A percentile compares a stretch with the other conserved stretches of the same genome.
phyloP scores from a whole-genome alignment of 768 basidiomycete species.

The Kwoniella pini region DNA sequence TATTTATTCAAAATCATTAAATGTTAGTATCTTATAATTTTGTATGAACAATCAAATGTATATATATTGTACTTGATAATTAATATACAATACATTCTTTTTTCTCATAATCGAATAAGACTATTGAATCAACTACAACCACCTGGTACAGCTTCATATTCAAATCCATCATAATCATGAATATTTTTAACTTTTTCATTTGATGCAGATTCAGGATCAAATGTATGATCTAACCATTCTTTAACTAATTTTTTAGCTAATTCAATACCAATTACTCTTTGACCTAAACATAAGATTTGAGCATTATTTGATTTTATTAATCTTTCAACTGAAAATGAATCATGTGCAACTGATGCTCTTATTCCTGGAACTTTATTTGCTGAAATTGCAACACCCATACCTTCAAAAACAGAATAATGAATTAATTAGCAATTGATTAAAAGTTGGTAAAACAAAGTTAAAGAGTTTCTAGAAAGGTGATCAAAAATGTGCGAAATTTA shows the following conservation, averaged over 20 bases:
- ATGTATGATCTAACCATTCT: slow-evolving; percentile 51
- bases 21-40: too few species aligned
- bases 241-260: slow-evolving; percentile 41
- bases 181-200: slow-evolving; percentile 50
- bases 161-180: slow-evolving; percentile 44
- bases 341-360: slow-evolving; percentile 48
- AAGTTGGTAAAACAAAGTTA: not conserved
- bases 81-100: too few species aligned
- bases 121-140: slow-evolving; percentile 4
- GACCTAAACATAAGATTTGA: slow-evolving; percentile 52
- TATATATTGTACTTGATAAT: too few species aligned
- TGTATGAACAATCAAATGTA: too few species aligned
- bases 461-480: not conserved
- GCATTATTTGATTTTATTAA: slow-evolving; percentile 51
- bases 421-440: not conserved
- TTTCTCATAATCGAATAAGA: too few species aligned
- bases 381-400: slow-evolving; percentile 50
- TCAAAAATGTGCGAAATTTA: too few species aligned
- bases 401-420: slow-evolving; percentile 9
- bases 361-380: slow-evolving; percentile 52
- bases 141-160: slow-evolving; percentile 18
- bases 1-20: too few species aligned
- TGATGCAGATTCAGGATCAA: slow-evolving; percentile 44
- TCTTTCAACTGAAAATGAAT: slow-evolving; percentile 53
- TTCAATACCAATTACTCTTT: slow-evolving; percentile 51